Conservation (phyloP, 2,329 filamentous ascomycete species). For the Xylariales sp. region DNA sequence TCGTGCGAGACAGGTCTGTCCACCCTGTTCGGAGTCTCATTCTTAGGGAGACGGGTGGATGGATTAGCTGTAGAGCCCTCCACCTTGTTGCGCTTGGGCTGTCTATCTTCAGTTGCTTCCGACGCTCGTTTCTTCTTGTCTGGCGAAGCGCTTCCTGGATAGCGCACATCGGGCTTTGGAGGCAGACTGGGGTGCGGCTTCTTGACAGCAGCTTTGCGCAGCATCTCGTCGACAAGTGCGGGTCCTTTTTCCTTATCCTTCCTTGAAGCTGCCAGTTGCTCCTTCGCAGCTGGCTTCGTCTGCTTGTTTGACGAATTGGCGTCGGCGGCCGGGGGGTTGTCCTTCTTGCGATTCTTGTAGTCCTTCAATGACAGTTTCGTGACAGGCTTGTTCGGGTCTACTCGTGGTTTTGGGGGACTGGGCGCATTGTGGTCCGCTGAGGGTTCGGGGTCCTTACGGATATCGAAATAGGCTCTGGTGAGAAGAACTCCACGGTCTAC, state of each 20-base stretch:
- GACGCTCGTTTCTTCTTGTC: slow-evolving; percentile 43
- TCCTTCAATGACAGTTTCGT: slow-evolving; percentile 54
- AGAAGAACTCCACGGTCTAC: slow-evolving; percentile 54
- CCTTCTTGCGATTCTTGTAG: slow-evolving; percentile 51
- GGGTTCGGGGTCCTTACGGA: slow-evolving; percentile 46
- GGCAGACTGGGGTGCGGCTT: slow-evolving; percentile 15
- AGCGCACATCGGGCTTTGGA: slow-evolving; percentile 22
- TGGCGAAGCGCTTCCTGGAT: slow-evolving; percentile 34
- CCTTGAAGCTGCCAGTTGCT: slow-evolving; percentile 21
- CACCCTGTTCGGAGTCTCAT: slow-evolving; percentile 14
- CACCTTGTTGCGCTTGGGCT: slow-evolving; percentile 41
- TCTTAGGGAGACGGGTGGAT: slow-evolving; percentile 17
- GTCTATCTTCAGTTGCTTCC: slow-evolving; percentile 37
- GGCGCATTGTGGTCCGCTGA: slow-evolving; percentile 31
- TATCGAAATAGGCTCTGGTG: slow-evolving; percentile 53
- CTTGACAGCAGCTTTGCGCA: slow-evolving; percentile 18
- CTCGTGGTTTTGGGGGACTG: slow-evolving; percentile 17
- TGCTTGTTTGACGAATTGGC: slow-evolving; percentile 22
- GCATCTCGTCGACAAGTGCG: slow-evolving; percentile 16
- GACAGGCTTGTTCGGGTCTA: slow-evolving; percentile 38
- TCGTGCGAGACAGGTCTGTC: slow-evolving; percentile 18
- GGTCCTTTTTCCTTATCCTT: slow-evolving; percentile 20
- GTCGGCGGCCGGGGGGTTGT: slow-evolving; percentile 15
- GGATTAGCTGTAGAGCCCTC: slow-evolving; percentile 26
- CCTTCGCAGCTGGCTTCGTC: slow-evolving; percentile 18